phyloP scores from a whole-genome alignment of 2,329 filamentous ascomycete genomes.

The Fusarium sp. region DNA sequence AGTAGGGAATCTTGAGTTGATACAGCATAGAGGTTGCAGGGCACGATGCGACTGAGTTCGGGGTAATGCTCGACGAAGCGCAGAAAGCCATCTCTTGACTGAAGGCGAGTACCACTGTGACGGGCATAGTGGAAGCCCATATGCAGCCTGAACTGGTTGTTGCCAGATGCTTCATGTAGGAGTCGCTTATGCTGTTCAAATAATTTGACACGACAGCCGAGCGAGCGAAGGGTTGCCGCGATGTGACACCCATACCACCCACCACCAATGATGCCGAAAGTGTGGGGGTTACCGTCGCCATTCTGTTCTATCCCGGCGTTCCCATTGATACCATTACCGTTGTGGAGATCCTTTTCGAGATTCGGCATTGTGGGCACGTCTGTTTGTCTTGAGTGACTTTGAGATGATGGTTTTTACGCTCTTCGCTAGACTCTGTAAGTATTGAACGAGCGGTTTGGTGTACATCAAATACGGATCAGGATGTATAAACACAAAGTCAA shows the following conservation, averaged over 20 bases:
- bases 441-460: too few species aligned
- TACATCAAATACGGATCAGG: too few species aligned
- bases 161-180: slow-evolving; percentile 8
- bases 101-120: slow-evolving; percentile 1
- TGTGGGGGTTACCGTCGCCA: not conserved
- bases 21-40: slow-evolving; percentile 4
- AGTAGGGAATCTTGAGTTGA: not conserved
- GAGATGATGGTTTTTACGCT: too few species aligned
- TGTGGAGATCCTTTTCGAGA: not conserved
- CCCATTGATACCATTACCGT: not conserved
- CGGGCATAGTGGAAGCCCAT: slow-evolving; percentile 13
- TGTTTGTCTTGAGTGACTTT: too few species aligned
- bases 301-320: too few species aligned
- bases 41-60: not conserved
- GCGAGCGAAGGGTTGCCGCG: not conserved
- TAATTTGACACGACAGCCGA: not conserved
- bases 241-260: slow-evolving; percentile 14
- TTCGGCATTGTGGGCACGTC: too few species aligned
- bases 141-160: slow-evolving; percentile 10
- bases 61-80: slow-evolving; percentile 6
- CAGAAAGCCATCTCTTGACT: not conserved
- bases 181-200: slow-evolving; percentile 7
- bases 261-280: not conserved
- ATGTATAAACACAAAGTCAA: too few species aligned
- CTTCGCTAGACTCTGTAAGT: too few species aligned